phyloP scores from a whole-genome alignment of 192 early-diverging fungal genomes.

The Phlyctochytrium arcticum region DNA sequence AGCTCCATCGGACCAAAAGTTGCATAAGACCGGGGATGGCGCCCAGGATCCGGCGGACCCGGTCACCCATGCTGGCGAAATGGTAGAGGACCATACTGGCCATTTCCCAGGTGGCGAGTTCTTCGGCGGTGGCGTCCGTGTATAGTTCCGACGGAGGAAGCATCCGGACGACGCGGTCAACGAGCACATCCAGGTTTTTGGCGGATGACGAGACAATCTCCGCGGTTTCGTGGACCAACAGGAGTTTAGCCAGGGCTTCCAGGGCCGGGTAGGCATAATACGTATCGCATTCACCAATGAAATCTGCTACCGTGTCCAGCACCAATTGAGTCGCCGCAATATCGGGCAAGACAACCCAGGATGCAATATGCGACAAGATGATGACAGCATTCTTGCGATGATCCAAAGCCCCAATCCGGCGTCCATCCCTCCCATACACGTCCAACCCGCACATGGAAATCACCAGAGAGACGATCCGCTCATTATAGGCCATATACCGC shows the following conservation, averaged over 20 bases:
- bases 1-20: neutral
- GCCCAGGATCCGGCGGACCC: slow-evolving; percentile 10
- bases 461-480: neutral
- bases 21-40: slow-evolving; percentile 13
- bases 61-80: neutral
- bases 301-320: slow-evolving; percentile 45
- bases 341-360: slow-evolving; percentile 40
- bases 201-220: slow-evolving; percentile 33
- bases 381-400: slow-evolving; percentile 62
- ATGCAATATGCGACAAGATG: slow-evolving; percentile 60
- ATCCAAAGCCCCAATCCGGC: slow-evolving; percentile 38
- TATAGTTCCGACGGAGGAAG: neutral
- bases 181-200: neutral
- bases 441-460: neutral
- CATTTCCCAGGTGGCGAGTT: slow-evolving; percentile 24
- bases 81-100: slow-evolving; percentile 14
- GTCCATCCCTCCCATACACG: neutral
- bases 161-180: neutral
- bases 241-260: slow-evolving; percentile 59
- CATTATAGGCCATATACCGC: neutral
- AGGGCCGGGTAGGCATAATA: slow-evolving; percentile 60
- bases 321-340: slow-evolving; percentile 35
- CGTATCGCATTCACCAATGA: slow-evolving; percentile 51
- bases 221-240: slow-evolving; percentile 54
- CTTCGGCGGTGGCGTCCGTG: slow-evolving; percentile 13